Base-by-base conservation (phyloP, 306 rosid genomes). In the Cucurbita pepo region DNA sequence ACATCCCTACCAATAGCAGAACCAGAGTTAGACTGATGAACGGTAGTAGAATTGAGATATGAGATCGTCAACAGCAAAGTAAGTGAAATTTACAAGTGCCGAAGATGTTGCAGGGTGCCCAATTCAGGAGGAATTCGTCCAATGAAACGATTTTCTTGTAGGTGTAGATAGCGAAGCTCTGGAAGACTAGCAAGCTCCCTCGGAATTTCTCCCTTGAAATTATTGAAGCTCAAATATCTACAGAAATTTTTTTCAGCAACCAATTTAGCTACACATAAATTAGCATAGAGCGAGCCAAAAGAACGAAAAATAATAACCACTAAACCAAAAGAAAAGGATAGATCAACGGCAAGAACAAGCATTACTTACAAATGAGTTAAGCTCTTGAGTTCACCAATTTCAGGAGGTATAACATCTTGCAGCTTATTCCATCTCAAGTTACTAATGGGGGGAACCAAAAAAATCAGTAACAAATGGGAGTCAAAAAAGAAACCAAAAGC, bases 351-450 rank as follows among this genome's bases (percentile, higher is more conserved):
- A 25, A 67, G 81, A 73, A 60, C 61, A 6, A 73, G 58, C 21
- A 75, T 77, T 48, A 85, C 99, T 86, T 83, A 95, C 99, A 95
- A 76, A 88, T 95, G 96, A 8, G 99, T 95, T 74, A 95, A 80
- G 81, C 97, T 95, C 92, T 89, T 95, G 69, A 95, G 88, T 74
- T 89, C 96, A 16, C 97, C 97, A 51, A 95, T 91, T 88, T 95
- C 99, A 1, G 95, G 90, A 79, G 99, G 99, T 75, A 95, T 86
- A 77, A 84, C 87, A 83, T 95, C 99, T 54, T 95, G 99, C 21
- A 95, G 87, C 80, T 95, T 95, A 83, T 95, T 95, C 99, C 99
- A 95, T 80, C 99, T 89, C 91, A 95, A 89, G 80, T 95, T 95
- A 69, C 99, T 95, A 81, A 34, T 21, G 71, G 50, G 72, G 70